Conservation (phyloP, 257 asterid genomes). For the Salvia splendens region DNA sequence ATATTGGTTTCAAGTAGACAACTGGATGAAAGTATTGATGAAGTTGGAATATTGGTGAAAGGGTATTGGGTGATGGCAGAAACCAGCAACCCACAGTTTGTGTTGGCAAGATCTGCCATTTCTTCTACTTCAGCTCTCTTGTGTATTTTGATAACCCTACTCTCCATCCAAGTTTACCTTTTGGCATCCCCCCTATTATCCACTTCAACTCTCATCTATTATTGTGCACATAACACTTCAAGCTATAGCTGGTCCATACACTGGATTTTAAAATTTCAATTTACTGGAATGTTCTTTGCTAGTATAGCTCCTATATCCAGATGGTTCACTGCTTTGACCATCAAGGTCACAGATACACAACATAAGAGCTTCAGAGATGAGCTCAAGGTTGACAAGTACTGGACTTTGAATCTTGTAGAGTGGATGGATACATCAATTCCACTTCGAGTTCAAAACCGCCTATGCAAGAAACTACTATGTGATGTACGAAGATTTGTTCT, state of each 20-base stretch:
- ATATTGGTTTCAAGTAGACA: not conserved
- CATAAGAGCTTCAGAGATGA: not conserved
- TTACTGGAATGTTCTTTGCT: not conserved
- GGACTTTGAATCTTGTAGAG: constrained; percentile 11
- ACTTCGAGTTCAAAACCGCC: not conserved
- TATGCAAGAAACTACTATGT: not conserved
- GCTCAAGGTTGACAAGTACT: constrained; percentile 4
- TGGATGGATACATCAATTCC: not conserved
- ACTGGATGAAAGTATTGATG: not conserved
- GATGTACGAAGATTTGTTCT: not conserved
- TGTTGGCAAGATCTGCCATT: not conserved
- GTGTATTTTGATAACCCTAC: not conserved
- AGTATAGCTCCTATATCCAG: not conserved
- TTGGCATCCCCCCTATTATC: too few relatives aligned
- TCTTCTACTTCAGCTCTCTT: not conserved
- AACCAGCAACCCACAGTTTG: not conserved
- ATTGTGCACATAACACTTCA: not conserved
- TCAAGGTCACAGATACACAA: not conserved
- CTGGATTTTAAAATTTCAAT: not conserved
- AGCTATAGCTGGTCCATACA: constrained; percentile 8
- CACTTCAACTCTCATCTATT: too few relatives aligned
- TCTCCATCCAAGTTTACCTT: too few relatives aligned
- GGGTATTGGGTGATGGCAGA: constrained; percentile 9
- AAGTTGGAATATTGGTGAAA: not conserved
- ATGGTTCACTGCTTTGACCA: not conserved